Conservation (phyloP, 2,329 filamentous ascomycete genomes). For the Colletotrichum acutatum region DNA sequence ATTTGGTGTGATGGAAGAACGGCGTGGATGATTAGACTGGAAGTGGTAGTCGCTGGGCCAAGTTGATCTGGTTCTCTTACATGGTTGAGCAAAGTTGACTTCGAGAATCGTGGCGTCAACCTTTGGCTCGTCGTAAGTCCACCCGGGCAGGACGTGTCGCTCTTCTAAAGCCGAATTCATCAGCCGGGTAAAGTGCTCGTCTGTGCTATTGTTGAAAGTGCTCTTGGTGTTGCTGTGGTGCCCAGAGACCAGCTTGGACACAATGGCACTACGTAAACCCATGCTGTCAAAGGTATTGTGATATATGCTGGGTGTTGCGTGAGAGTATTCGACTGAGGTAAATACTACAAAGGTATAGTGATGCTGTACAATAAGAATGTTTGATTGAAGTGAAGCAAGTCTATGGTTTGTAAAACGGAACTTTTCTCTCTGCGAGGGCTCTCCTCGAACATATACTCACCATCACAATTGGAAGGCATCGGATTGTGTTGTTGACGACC, state of each 20-base stretch:
- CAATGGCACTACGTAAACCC: background rate
- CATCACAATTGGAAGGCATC: background rate
- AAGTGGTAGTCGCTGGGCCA: conserved; percentile 26
- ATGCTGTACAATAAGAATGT: background rate
- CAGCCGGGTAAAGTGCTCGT: conserved; percentile 12
- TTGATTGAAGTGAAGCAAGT: background rate
- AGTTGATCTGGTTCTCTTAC: background rate
- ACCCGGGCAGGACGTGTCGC: background rate
- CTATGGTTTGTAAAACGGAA: background rate
- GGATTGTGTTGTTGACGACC: background rate
- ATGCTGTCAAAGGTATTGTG: background rate
- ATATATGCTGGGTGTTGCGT: background rate
- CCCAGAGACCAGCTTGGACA: background rate
- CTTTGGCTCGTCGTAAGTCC: conserved; percentile 15
- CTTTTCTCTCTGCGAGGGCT: background rate
- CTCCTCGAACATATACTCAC: background rate
- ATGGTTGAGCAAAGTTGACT: conserved; percentile 1
- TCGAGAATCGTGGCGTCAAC: background rate
- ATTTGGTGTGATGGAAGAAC: background rate
- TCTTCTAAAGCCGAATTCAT: conserved; percentile 28
- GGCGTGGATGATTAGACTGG: background rate
- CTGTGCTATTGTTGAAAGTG: background rate
- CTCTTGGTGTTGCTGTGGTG: background rate
- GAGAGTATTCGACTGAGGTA: background rate
- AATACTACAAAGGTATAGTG: background rate